phyloP scores from a whole-genome alignment of 179 eudicot genomes.

The Corrigiola litoralis region DNA sequence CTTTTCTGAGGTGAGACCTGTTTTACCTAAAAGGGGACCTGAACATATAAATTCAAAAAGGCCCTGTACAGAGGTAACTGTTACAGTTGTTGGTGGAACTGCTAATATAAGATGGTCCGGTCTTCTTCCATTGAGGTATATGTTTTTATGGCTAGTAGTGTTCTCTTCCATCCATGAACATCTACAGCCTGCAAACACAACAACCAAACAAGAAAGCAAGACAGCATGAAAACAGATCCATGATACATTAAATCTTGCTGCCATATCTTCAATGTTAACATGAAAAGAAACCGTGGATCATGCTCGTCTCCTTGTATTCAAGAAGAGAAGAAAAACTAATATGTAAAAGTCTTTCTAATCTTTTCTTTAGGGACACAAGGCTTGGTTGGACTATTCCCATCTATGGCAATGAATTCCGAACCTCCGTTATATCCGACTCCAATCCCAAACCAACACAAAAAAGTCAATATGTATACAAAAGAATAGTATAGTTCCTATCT shows the following conservation, averaged over 20 bases:
- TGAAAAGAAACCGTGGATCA: background rate
- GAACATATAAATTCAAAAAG: slow-evolving; percentile 81
- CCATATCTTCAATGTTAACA: background rate
- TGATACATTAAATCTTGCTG: background rate
- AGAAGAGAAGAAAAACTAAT: too few relatives aligned
- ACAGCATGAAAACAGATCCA: background rate
- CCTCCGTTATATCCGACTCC: too few relatives aligned
- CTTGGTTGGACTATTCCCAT: too few relatives aligned
- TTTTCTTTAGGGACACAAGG: too few relatives aligned
- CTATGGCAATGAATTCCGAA: too few relatives aligned
- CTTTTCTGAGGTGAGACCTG: slow-evolving; percentile 59
- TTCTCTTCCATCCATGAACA: slow-evolving; percentile 56
- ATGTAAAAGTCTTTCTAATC: too few relatives aligned
- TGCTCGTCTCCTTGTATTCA: background rate
- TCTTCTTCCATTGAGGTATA: slow-evolving; percentile 35
- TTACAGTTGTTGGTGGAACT: slow-evolving; percentile 47
- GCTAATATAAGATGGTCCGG: slow-evolving; percentile 38
- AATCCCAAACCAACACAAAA: too few relatives aligned
- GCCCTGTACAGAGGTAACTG: slow-evolving; percentile 56
- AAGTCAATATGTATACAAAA: too few relatives aligned
- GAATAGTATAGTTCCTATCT: too few relatives aligned
- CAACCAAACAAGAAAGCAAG: slow-evolving; percentile 5
- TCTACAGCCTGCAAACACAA: slow-evolving; percentile 26
- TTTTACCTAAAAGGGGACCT: slow-evolving; percentile 69
- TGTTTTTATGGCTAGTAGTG: slow-evolving; percentile 20